phyloP scores from a whole-genome alignment of 2,329 filamentous ascomycete genomes.

The Magnaporthiopsis poae region DNA sequence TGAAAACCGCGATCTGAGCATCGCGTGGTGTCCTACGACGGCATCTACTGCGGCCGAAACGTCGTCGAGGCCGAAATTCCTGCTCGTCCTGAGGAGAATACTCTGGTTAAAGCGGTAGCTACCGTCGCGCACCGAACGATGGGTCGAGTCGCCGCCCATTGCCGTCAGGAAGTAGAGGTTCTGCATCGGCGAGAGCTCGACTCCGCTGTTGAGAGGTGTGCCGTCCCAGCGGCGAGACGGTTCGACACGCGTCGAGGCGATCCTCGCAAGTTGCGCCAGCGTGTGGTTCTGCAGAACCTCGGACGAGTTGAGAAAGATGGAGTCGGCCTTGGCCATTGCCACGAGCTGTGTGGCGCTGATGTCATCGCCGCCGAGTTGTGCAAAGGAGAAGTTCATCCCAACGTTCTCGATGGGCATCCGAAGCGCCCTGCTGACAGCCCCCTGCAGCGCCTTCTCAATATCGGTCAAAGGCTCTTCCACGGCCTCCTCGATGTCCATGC shows the following conservation, averaged over 20 bases:
- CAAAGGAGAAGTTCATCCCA: slow-evolving; percentile 32
- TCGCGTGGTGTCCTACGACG: slow-evolving; percentile 39
- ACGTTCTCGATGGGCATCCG: slow-evolving; percentile 29
- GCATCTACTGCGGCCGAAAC: slow-evolving; percentile 39
- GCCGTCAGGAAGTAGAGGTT: slow-evolving; percentile 41
- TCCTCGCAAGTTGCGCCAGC: slow-evolving; percentile 27
- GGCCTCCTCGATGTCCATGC: slow-evolving; percentile 28
- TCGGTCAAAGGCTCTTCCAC: slow-evolving; percentile 26
- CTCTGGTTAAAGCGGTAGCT: slow-evolving; percentile 42
- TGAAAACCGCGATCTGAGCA: slow-evolving; percentile 39
- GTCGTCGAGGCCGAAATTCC: slow-evolving; percentile 30
- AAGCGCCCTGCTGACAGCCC: slow-evolving; percentile 28
- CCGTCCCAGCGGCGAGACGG: slow-evolving; percentile 24
- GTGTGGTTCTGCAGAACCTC: slow-evolving; percentile 29
- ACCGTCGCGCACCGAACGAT: slow-evolving; percentile 21
- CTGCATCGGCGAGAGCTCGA: slow-evolving; percentile 44
- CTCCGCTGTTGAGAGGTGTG: slow-evolving; percentile 24
- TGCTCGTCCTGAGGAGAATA: slow-evolving; percentile 35
- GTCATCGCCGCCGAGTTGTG: slow-evolving; percentile 30
- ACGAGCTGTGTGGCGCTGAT: slow-evolving; percentile 29
- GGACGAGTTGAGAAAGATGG: slow-evolving; percentile 25
- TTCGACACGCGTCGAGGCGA: slow-evolving; percentile 24
- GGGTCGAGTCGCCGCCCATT: slow-evolving; percentile 27
- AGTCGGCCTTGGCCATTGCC: slow-evolving; percentile 27
- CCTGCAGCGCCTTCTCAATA: slow-evolving; percentile 30